Conservation (phyloP, 164 flowering plant species). For the Berberis thunbergii region DNA sequence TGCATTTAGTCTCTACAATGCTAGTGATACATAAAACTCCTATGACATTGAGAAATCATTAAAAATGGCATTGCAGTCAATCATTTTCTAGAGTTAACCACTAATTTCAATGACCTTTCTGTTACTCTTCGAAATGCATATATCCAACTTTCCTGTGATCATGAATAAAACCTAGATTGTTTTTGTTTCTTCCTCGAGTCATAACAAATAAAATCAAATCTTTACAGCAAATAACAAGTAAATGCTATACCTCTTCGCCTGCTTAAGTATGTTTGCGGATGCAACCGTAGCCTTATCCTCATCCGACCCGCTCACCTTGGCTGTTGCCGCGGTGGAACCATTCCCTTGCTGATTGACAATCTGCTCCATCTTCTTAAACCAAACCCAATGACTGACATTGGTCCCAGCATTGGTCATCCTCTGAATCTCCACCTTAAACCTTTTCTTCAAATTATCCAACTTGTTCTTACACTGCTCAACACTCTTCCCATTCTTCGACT, state of each 20-base stretch:
- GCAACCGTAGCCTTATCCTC: slow-evolving; percentile 47
- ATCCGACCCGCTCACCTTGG: slow-evolving; percentile 19
- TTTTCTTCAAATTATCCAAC: slow-evolving; percentile 90
- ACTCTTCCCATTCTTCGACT: slow-evolving; percentile 33
- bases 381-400: slow-evolving; percentile 72
- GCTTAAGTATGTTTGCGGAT: slow-evolving; percentile 25
- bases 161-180: too few relatives aligned
- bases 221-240: neutral
- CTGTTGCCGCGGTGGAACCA: slow-evolving; percentile 9
- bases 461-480: slow-evolving; percentile 98
- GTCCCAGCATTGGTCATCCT: slow-evolving; percentile 56
- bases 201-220: neutral
- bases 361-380: slow-evolving; percentile 84
- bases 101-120: too few relatives aligned
- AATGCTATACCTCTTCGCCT: slow-evolving; percentile 46
- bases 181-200: neutral
- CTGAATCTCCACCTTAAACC: slow-evolving; percentile 83
- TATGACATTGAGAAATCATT: too few relatives aligned
- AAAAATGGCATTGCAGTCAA: too few relatives aligned
- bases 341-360: slow-evolving; percentile 40
- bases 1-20: too few relatives aligned
- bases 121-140: too few relatives aligned
- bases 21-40: too few relatives aligned
- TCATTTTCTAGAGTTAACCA: too few relatives aligned
- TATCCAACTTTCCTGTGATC: too few relatives aligned